A percentile compares a stretch with the other conserved stretches of the same genome.
These are phyloP conservation scores for Apostasia shenzhenica DNA, from an alignment of 106 monocot species.

Conservation along the genomic window DNA sequence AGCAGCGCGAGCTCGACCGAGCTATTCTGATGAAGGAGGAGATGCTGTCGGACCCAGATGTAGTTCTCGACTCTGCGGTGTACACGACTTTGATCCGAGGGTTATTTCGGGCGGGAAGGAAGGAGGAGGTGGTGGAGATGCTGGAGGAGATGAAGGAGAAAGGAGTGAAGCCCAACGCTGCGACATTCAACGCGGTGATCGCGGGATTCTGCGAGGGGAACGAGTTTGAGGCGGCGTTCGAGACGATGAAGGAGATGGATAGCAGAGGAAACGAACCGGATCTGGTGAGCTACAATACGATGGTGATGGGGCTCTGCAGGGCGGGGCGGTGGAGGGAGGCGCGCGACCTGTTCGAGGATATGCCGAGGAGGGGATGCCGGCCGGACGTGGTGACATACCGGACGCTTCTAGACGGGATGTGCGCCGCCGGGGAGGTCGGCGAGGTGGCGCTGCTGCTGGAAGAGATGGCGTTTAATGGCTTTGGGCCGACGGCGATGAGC, in stretches of 20 bases:
- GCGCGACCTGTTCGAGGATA: constrained; percentile 64
- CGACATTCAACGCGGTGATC: constrained; percentile 72
- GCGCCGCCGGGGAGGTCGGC: constrained; percentile 22
- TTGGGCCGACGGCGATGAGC: constrained; percentile 19
- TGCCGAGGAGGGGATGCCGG: constrained; percentile 61
- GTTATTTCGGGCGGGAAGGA: constrained; percentile 40
- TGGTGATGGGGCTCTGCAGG: constrained; percentile 44
- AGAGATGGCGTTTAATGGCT: constrained; percentile 74
- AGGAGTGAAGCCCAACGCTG: constrained; percentile 38
- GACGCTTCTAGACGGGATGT: constrained; percentile 47
- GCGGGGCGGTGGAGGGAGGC: constrained; percentile 49
- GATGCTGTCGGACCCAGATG: constrained; percentile 21
- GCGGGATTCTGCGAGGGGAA: constrained; percentile 61
- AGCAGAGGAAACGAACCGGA: constrained; percentile 39
- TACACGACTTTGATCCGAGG: constrained; percentile 62
- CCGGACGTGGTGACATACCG: constrained; percentile 60
- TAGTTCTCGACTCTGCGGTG: constrained; percentile 36
- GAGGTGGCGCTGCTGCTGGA: constrained; percentile 38
- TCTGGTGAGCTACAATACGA: constrained; percentile 67
- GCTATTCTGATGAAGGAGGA: constrained; percentile 57
- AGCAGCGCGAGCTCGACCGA: constrained; percentile 22
- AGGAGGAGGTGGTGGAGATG: constrained; percentile 46
- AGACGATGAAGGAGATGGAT: constrained; percentile 56
- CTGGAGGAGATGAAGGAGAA: constrained; percentile 66
- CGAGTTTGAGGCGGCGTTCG: constrained; percentile 52